Conservation (phyloP, 2,329 filamentous ascomycete genomes). For the Alternaria sp. region DNA sequence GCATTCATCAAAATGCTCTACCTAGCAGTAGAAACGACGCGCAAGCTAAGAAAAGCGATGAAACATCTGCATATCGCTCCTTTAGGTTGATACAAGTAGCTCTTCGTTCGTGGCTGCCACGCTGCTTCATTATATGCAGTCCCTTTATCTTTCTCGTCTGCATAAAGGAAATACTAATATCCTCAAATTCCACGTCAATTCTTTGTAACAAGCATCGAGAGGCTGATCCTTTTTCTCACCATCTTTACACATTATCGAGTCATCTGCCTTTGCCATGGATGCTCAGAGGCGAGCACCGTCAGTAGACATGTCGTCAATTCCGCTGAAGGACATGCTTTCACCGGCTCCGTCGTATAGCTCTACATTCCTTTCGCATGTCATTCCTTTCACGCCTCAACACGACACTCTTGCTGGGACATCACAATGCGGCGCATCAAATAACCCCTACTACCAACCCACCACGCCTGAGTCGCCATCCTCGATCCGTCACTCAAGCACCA, state of each 20-base stretch:
- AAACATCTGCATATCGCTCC: background rate
- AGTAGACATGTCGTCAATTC: slow-evolving; percentile 25
- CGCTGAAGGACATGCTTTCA: slow-evolving; percentile 19
- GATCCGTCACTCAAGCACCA: background rate
- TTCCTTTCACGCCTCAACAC: slow-evolving; percentile 6
- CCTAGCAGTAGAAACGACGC: background rate
- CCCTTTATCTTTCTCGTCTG: slow-evolving; percentile 3
- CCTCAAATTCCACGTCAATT: background rate
- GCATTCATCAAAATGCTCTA: background rate
- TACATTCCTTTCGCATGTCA: slow-evolving; percentile 16
- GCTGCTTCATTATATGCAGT: background rate
- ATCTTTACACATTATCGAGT: background rate
- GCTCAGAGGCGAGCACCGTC: slow-evolving; percentile 19
- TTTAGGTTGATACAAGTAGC: background rate
- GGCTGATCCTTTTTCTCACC: background rate
- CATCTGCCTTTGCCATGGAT: slow-evolving; percentile 13
- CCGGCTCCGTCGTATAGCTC: slow-evolving; percentile 38
- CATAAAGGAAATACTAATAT: background rate
- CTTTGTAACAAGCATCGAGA: background rate
- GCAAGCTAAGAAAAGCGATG: background rate
- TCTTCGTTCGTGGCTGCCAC: slow-evolving; percentile 6
- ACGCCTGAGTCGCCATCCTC: background rate
- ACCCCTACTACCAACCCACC: slow-evolving; percentile 8
- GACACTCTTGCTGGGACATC: background rate
- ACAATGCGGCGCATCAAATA: background rate